A percentile compares a stretch with the other conserved stretches of the same genome.
Conservation (phyloP, 495 filamentous ascomycete species). For the Annulohypoxylon moriforme region DNA sequence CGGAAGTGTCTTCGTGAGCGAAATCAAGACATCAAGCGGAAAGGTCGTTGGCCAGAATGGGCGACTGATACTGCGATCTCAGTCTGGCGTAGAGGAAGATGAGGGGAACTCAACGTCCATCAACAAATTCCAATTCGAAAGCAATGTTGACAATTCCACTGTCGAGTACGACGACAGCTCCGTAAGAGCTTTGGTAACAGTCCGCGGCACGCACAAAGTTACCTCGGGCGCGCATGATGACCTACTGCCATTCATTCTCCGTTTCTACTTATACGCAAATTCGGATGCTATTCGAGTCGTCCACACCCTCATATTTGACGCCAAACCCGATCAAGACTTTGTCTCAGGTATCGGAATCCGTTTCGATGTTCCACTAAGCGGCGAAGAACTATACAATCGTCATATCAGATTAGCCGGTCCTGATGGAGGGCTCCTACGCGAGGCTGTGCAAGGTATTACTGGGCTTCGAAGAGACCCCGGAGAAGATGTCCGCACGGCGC, state of each 20-base stretch:
- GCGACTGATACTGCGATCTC: slow-evolving; percentile 53
- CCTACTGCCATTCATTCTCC: slow-evolving; percentile 55
- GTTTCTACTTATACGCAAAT: slow-evolving; percentile 59
- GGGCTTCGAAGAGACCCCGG: slow-evolving; percentile 57
- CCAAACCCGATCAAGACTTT: slow-evolving; percentile 49
- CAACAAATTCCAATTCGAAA: slow-evolving; percentile 39
- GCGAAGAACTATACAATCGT: slow-evolving; percentile 54
- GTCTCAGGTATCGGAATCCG: slow-evolving; percentile 54
- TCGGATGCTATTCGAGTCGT: slow-evolving; percentile 53
- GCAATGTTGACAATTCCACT: slow-evolving; percentile 40
- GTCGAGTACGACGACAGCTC: slow-evolving; percentile 44
- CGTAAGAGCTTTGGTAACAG: slow-evolving; percentile 53
- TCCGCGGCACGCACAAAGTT: slow-evolving; percentile 47
- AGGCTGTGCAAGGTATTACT: slow-evolving; percentile 58
- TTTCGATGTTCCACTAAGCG: slow-evolving; percentile 54
- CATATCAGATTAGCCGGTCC: slow-evolving; percentile 55
- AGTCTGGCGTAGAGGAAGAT: slow-evolving; percentile 46
- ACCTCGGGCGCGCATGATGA: slow-evolving; percentile 31
- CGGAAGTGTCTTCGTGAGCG: slow-evolving; percentile 49
- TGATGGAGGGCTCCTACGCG: slow-evolving; percentile 52
- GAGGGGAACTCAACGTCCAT: slow-evolving; percentile 17
- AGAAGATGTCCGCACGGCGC: slow-evolving; percentile 47
- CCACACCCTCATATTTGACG: slow-evolving; percentile 56
- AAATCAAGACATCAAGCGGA: slow-evolving; percentile 50
- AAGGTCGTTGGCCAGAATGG: slow-evolving; percentile 57